Percentiles rank a stretch among this genome's conserved stretches.
phyloP scores from a whole-genome alignment of 768 basidiomycete species.

The Boletus sp. region DNA sequence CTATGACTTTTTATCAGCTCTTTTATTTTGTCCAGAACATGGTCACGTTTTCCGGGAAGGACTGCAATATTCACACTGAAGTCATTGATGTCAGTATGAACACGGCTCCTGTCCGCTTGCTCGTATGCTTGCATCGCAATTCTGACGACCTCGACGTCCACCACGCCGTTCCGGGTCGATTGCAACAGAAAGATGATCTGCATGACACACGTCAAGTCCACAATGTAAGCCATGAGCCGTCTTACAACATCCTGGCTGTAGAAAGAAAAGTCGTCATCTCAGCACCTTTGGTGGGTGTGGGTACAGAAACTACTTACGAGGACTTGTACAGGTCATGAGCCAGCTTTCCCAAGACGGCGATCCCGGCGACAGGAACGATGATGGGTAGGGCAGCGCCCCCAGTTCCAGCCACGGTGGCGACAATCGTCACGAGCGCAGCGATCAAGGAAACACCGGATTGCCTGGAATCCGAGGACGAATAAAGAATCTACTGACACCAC shows the following conservation, averaged over 20 bases:
- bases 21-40: not conserved
- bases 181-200: not conserved
- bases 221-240: not conserved
- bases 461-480: not conserved
- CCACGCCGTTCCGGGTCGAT: not conserved
- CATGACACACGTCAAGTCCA: constrained; percentile 3
- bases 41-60: not conserved
- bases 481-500: not conserved
- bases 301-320: not conserved
- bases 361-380: not conserved
- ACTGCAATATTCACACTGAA: not conserved
- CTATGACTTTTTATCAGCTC: not conserved
- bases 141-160: not conserved
- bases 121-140: not conserved
- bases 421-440: constrained; percentile 4
- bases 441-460: not conserved
- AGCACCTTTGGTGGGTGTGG: not conserved
- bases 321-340: not conserved
- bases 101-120: not conserved
- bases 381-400: constrained; percentile 1
- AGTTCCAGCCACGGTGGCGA: not conserved
- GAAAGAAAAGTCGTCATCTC: not conserved
- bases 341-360: not conserved
- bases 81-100: not conserved
- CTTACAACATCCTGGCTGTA: not conserved